Conservation (phyloP, 208 protist species). For the Acanthamoeba culbertsoni region DNA sequence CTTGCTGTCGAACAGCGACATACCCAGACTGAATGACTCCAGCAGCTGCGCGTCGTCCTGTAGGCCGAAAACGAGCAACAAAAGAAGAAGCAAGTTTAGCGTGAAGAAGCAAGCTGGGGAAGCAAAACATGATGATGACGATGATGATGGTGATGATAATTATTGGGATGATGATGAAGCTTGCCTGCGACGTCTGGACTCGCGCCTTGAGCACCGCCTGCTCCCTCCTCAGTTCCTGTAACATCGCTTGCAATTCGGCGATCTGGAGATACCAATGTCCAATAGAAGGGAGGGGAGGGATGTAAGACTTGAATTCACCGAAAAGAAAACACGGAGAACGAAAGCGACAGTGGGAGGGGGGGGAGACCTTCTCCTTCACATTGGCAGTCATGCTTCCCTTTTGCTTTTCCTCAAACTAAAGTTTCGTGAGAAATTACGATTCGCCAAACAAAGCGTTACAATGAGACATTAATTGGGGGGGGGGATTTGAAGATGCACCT, state of each 20-base stretch:
- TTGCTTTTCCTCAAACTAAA: not conserved
- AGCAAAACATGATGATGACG: not conserved
- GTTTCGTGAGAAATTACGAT: not conserved
- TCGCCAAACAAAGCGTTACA: not conserved
- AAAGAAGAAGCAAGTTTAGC: no score
- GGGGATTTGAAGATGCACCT: not conserved
- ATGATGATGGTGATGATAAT: not conserved
- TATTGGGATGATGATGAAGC: not conserved
- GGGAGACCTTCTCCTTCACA: not conserved
- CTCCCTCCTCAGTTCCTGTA: not conserved
- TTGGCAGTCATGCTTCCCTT: not conserved
- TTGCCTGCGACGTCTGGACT: not conserved
- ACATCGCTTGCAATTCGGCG: not conserved
- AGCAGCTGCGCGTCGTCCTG: constrained; percentile 32
- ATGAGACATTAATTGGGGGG: not conserved
- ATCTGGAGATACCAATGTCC: not conserved
- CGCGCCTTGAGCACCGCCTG: not conserved
- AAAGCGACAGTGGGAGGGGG: not conserved
- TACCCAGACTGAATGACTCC: constrained; percentile 27
- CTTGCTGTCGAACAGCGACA: constrained; percentile 28
- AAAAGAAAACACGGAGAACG: no score
- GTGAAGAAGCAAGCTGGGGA: no score
- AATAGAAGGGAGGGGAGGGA: not conserved
- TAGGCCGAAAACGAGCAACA: not conserved
- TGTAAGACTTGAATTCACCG: not conserved